Percentiles rank a stretch among this genome's conserved stretches.
phyloP scores from a whole-genome alignment of 1,284 basidiomycete genomes.

The Macrocystidia cucumis region DNA sequence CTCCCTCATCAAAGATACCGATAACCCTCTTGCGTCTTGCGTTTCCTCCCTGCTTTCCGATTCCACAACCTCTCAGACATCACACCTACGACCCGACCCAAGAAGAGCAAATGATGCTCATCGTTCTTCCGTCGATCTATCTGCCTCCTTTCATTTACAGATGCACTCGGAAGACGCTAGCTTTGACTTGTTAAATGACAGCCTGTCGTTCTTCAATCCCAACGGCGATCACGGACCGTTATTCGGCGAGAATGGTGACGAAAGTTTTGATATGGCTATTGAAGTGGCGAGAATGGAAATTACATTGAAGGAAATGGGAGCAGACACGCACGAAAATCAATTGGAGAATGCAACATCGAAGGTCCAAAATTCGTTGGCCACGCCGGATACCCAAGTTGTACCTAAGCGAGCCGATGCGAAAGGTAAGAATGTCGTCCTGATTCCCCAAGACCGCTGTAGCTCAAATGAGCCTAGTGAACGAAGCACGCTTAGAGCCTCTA shows the following conservation, averaged over 20 bases:
- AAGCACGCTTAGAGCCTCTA: too few relatives aligned
- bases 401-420: too few relatives aligned
- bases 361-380: too few relatives aligned
- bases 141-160: slow-evolving; percentile 49
- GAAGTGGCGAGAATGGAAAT: slow-evolving; percentile 19
- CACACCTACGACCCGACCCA: slow-evolving; percentile 9
- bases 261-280: slow-evolving; percentile 22
- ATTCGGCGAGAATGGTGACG: too few relatives aligned
- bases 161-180: slow-evolving; percentile 46
- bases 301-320: slow-evolving; percentile 12
- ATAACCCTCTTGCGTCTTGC: slow-evolving; percentile 15
- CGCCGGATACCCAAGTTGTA: too few relatives aligned
- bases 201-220: slow-evolving; percentile 43
- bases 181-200: slow-evolving; percentile 59
- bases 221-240: too few relatives aligned
- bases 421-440: too few relatives aligned
- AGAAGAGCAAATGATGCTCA: slow-evolving; percentile 24
- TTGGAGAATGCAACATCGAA: too few relatives aligned
- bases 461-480: too few relatives aligned
- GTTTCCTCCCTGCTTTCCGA: slow-evolving; percentile 16
- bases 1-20: slow-evolving; percentile 18
- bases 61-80: slow-evolving; percentile 10
- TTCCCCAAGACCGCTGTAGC: too few relatives aligned
- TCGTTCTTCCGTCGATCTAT: slow-evolving; percentile 47
- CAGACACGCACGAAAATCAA: slow-evolving; percentile 5